A percentile compares a stretch with the other conserved stretches of the same genome.
phyloP scores from a whole-genome alignment of 192 early-diverging fungal species.

The Rhizophagus clarus region DNA sequence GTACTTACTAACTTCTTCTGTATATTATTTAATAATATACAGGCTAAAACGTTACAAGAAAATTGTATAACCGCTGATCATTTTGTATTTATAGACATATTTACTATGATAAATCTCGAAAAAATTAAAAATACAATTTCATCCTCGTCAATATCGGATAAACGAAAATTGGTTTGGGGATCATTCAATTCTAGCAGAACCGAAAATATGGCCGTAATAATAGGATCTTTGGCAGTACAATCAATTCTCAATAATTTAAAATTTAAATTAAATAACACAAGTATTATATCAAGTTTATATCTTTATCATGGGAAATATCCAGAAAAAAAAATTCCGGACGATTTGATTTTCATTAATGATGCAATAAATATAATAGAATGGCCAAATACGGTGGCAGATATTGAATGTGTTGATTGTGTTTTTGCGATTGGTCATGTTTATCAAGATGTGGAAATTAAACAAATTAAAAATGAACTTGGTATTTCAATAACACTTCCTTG shows the following conservation, averaged over 20 bases:
- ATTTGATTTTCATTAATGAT: background rate
- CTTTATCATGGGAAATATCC: background rate
- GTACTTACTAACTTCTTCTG: too few relatives aligned
- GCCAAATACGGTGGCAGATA: background rate
- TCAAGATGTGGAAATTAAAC: background rate
- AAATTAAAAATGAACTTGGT: background rate
- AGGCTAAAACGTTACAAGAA: background rate
- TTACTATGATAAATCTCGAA: slow-evolving; percentile 39
- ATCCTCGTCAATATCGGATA: background rate
- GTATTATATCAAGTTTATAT: background rate
- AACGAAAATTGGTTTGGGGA: background rate
- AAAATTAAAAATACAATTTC: slow-evolving; percentile 35
- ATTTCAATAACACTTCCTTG: slow-evolving; percentile 36
- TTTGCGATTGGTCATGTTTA: background rate
- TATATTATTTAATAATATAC: background rate
- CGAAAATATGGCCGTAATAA: background rate
- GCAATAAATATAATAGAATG: background rate
- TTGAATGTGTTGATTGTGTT: background rate
- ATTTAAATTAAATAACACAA: background rate
- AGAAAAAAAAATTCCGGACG: background rate
- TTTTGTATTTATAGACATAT: slow-evolving; percentile 42
- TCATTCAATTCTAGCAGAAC: background rate
- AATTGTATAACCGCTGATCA: slow-evolving; percentile 43
- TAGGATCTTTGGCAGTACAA: background rate
- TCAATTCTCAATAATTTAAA: background rate